These are phyloP conservation scores for Bertia moriformis DNA, from an alignment of 2,329 filamentous ascomycete species.

Conservation along the genomic window DNA sequence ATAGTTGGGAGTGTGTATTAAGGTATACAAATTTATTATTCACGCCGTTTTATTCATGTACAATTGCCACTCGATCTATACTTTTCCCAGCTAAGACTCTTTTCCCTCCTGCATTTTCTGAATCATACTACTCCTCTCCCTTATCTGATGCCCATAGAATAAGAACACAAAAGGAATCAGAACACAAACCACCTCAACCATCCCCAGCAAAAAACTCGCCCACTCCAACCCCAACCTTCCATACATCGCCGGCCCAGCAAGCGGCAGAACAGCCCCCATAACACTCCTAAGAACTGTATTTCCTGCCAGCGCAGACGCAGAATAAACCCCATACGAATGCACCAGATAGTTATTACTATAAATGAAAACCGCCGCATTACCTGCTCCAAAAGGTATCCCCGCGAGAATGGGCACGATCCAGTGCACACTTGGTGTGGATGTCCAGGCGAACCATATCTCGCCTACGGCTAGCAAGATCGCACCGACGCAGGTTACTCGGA, in stretches of 20 bases:
- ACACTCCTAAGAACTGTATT: conserved; percentile 62
- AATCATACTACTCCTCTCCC: conserved; percentile 31
- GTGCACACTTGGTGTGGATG: conserved; percentile 66
- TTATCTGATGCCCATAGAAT: conserved; percentile 36
- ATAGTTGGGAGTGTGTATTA: too few relatives aligned
- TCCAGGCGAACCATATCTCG: conserved; percentile 81
- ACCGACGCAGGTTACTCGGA: conserved; percentile 66
- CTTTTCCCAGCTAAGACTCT: conserved; percentile 1
- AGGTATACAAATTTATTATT: too few relatives aligned
- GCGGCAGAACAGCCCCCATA: conserved; percentile 64
- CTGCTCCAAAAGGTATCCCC: conserved; percentile 64
- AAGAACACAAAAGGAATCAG: conserved; percentile 75
- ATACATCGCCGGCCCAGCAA: conserved; percentile 65
- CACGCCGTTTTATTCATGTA: too few relatives aligned
- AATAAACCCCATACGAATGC: conserved; percentile 66
- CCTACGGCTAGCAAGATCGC: conserved; percentile 62
- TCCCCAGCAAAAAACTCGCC: conserved; percentile 62
- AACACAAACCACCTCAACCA: conserved; percentile 60
- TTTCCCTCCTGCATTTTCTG: conserved; percentile 16
- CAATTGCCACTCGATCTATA: too few relatives aligned
- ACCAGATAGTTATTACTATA: conserved; percentile 72
- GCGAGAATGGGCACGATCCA: conserved; percentile 71
- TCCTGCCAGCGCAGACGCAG: conserved; percentile 65
- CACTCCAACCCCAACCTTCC: conserved; percentile 55
- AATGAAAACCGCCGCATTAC: conserved; percentile 68